Percentiles rank a stretch among this genome's conserved stretches.
Evolutionary conservation across 169 alveolate genomes (phyloP).

Genomic region (Eimeria necatrix): DNA sequence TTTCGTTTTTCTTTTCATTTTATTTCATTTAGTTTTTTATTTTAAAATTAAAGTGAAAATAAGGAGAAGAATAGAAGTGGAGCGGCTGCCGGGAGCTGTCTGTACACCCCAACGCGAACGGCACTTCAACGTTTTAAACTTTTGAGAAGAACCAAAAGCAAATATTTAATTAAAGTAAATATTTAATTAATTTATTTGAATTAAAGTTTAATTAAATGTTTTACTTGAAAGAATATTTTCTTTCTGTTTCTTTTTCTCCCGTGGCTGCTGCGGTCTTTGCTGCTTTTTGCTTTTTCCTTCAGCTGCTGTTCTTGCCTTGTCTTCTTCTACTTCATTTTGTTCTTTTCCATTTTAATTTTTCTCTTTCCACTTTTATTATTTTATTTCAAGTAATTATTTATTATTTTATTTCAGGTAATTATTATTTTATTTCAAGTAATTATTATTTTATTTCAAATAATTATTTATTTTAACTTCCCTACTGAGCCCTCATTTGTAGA

Average conservation of each 20-base stretch:
- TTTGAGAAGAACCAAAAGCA: no score
- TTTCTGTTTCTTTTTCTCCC: not conserved
- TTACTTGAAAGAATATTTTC: no score
- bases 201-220: no score
- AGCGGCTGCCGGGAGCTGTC: no score
- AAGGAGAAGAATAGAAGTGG: no score
- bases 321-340: not conserved
- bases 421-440: not conserved
- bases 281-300: not conserved
- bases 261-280: not conserved
- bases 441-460: not conserved
- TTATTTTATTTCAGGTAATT: not conserved
- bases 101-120: no score
- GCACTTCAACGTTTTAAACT: no score
- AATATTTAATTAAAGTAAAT: no score
- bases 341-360: no score
- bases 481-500: not conserved
- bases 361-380: not conserved
- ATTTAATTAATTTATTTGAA: no score
- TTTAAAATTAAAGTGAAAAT: no score
- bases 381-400: not conserved
- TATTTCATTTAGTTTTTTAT: no score
- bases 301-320: not conserved
- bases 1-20: not conserved
- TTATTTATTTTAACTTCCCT: not conserved